Conservation (phyloP, 345 rosid species). For the Eucalyptus leucophloia region DNA sequence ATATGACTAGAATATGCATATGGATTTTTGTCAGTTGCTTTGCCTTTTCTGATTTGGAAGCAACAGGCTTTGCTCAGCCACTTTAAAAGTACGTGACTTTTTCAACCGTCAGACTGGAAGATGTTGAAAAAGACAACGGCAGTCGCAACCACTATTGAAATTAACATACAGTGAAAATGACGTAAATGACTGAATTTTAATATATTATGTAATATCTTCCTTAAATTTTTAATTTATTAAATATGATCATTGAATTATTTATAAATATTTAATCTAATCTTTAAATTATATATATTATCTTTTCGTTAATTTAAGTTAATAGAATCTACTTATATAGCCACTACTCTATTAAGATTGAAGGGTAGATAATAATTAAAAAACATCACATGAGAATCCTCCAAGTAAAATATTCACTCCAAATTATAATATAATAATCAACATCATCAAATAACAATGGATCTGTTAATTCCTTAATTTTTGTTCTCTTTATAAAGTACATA, state of each 20-base stretch:
- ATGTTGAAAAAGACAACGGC: neutral
- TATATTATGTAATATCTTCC: too few species aligned
- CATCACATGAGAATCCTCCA: neutral
- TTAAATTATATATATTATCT: neutral
- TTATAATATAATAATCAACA: neutral
- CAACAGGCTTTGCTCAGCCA: neutral
- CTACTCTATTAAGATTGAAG: neutral
- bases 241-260: neutral
- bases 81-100: neutral
- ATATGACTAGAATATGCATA: neutral
- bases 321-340: neutral
- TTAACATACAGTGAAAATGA: neutral
- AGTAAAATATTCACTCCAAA: neutral
- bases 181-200: neutral
- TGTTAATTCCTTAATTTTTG: neutral
- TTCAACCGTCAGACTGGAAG: neutral
- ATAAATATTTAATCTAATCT: accelerated
- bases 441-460: neutral
- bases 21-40: neutral
- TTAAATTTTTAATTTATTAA: neutral
- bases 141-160: neutral
- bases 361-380: neutral
- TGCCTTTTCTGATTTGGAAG: neutral
- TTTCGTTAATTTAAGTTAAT: neutral
- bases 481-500: neutral